A percentile compares a stretch with the other conserved stretches of the same genome.
Conservation (phyloP, 2,329 filamentous ascomycete species). For the Clarireedia homoeocarpa region DNA sequence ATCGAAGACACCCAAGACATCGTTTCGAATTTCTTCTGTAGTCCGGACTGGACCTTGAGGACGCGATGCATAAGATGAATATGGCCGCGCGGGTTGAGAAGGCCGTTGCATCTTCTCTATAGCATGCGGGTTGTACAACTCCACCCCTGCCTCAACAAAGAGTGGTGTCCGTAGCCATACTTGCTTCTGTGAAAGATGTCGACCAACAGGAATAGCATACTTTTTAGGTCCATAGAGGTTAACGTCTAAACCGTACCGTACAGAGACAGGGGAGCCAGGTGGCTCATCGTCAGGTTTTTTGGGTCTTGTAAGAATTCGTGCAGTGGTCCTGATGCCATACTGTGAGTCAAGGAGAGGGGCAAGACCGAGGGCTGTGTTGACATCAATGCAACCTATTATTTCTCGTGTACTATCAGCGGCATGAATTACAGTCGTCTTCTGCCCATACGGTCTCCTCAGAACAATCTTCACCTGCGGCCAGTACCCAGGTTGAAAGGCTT, state of each 20-base stretch:
- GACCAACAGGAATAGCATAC: constrained; percentile 57
- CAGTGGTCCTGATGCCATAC: constrained; percentile 58
- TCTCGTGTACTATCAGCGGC: constrained; percentile 64
- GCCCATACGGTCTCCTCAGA: constrained; percentile 51
- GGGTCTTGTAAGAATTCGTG: constrained; percentile 60
- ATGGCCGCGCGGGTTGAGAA: constrained; percentile 23
- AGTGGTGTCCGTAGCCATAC: constrained; percentile 61
- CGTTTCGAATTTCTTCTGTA: constrained; percentile 76
- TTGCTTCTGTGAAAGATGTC: constrained; percentile 55
- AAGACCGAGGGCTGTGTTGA: constrained; percentile 57
- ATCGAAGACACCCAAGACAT: constrained; percentile 84
- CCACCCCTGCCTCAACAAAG: constrained; percentile 58
- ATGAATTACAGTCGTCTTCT: constrained; percentile 54
- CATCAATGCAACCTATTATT: constrained; percentile 71
- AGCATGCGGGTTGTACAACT: constrained; percentile 68
- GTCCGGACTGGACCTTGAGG: constrained; percentile 44
- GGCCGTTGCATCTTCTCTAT: constrained; percentile 21
- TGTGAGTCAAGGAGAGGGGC: constrained; percentile 63
- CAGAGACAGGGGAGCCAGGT: constrained; percentile 54
- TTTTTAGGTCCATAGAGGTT: constrained; percentile 73
- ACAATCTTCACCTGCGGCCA: constrained; percentile 72
- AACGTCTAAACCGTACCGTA: constrained; percentile 56
- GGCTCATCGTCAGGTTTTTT: constrained; percentile 52
- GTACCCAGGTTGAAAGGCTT: constrained; percentile 46
- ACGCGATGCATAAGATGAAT: constrained; percentile 30